Evolutionary conservation across 2,329 filamentous ascomycete genomes (phyloP).

Genomic region (Xylariales sp.): DNA sequence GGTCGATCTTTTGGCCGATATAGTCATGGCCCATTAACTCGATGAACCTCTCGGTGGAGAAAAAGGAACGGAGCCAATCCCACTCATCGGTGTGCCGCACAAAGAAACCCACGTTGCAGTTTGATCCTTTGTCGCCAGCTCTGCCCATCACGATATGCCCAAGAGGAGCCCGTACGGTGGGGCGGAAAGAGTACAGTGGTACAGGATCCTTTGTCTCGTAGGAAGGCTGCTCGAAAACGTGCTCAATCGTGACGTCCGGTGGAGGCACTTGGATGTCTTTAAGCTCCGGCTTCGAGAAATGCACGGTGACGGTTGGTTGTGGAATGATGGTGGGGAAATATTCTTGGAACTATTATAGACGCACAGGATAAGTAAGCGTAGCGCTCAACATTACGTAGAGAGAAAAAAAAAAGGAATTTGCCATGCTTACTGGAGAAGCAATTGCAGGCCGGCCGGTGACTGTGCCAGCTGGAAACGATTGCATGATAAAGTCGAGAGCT

Average conservation of each 20-base stretch:
- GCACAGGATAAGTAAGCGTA: no score
- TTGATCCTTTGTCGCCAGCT: slow-evolving; percentile 17
- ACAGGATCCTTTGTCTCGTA: slow-evolving; percentile 16
- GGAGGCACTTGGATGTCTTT: slow-evolving; percentile 1
- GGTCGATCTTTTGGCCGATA: slow-evolving; percentile 24
- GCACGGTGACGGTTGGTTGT: slow-evolving; percentile 3
- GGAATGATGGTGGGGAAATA: slow-evolving; percentile 31
- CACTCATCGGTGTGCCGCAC: slow-evolving; percentile 12
- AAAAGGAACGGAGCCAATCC: slow-evolving; percentile 10
- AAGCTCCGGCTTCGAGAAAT: slow-evolving; percentile 7
- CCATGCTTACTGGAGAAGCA: slow-evolving; percentile 15
- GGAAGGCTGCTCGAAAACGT: slow-evolving; percentile 6
- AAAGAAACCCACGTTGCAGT: slow-evolving; percentile 17
- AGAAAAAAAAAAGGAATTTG: slow-evolving; percentile 39
- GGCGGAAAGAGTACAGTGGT: slow-evolving; percentile 15
- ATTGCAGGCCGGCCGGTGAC: neutral
- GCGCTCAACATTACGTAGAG: no score
- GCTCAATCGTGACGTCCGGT: slow-evolving; percentile 8
- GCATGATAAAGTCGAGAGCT: slow-evolving; percentile 33
- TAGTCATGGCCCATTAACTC: slow-evolving; percentile 7
- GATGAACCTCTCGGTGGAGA: neutral
- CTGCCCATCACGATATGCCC: slow-evolving; percentile 25
- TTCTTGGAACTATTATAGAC: slow-evolving; percentile 37
- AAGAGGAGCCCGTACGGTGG: slow-evolving; percentile 19
- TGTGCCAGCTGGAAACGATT: slow-evolving; percentile 30